These are phyloP conservation scores for Cetraspora pellucida DNA, from an alignment of 192 early-diverging fungal species.

Conservation along the genomic window DNA sequence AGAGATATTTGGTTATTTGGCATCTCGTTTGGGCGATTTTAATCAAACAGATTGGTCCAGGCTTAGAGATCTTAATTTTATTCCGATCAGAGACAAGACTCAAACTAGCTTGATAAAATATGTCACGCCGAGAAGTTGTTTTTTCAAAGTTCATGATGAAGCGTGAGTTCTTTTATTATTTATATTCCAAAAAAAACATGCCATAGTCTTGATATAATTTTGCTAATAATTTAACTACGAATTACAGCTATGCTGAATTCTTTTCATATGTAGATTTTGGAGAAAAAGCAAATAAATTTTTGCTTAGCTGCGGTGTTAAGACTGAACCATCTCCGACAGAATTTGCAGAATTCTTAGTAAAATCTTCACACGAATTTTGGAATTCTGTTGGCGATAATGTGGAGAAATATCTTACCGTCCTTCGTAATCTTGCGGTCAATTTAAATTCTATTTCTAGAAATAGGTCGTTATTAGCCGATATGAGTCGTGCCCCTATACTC, in stretches of 20 bases:
- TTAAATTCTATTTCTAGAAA: slow-evolving; percentile 52
- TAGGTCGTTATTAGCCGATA: slow-evolving; percentile 51
- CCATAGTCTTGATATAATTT: slow-evolving; percentile 47
- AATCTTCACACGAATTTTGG: slow-evolving; percentile 59
- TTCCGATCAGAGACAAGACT: slow-evolving; percentile 51
- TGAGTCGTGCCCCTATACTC: slow-evolving; percentile 66
- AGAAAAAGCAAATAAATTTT: slow-evolving; percentile 68
- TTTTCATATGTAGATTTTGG: slow-evolving; percentile 75
- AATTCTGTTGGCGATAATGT: slow-evolving; percentile 48
- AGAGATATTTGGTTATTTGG: slow-evolving; percentile 68
- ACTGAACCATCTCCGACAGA: slow-evolving; percentile 77
- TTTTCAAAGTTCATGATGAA: not conserved
- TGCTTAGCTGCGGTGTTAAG: slow-evolving; percentile 82
- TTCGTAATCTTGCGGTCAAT: slow-evolving; percentile 75
- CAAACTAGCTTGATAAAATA: not conserved
- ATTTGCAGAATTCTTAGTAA: slow-evolving; percentile 65
- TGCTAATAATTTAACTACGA: no score
- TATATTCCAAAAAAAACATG: slow-evolving; percentile 39
- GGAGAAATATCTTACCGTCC: slow-evolving; percentile 65
- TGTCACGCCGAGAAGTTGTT: slow-evolving; percentile 5
- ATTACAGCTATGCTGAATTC: slow-evolving; percentile 53
- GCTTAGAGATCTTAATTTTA: slow-evolving; percentile 59
- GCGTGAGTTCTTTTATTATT: slow-evolving; percentile 41
- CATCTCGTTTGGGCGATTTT: slow-evolving; percentile 65
- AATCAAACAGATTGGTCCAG: slow-evolving; percentile 53